Percentiles rank a stretch among this genome's conserved stretches.
These are phyloP conservation scores for Globisporangium carolinianum DNA, from an alignment of 352 stramenopile species.

Conservation along the genomic window DNA sequence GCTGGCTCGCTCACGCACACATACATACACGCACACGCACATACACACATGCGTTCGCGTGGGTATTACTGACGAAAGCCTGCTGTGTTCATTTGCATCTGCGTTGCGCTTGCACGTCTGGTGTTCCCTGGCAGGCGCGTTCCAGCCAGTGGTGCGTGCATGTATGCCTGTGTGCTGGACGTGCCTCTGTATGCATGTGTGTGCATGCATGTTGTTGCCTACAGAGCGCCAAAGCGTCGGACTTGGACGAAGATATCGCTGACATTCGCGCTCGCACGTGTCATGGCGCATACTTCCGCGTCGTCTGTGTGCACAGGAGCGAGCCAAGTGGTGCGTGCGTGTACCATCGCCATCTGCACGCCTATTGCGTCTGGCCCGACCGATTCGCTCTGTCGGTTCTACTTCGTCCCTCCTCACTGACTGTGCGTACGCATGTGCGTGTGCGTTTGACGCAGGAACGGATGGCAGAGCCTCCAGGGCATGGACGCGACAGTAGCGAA, in stretches of 20 bases:
- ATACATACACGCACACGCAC: too few species aligned
- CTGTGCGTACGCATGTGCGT: background rate
- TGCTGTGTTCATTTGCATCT: background rate
- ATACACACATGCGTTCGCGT: background rate
- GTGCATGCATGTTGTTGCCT: too few species aligned
- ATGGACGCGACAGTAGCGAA: slow-evolving; percentile 31
- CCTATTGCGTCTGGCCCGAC: too few species aligned
- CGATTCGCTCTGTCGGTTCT: too few species aligned
- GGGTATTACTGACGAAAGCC: too few species aligned
- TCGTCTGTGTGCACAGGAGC: slow-evolving; percentile 20
- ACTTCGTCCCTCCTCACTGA: too few species aligned
- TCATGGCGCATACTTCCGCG: background rate
- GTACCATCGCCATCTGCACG: background rate
- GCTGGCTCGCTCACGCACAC: too few species aligned
- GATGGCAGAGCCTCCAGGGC: slow-evolving; percentile 33
- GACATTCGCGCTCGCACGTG: background rate
- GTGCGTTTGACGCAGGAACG: slow-evolving; percentile 30
- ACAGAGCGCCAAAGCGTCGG: too few species aligned
- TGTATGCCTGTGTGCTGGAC: background rate
- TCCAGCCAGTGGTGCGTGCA: slow-evolving; percentile 39
- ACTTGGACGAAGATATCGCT: too few species aligned
- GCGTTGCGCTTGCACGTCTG: background rate
- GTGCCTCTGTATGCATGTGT: background rate
- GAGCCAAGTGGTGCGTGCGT: slow-evolving; percentile 43
- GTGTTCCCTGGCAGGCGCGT: slow-evolving; percentile 20